Base-by-base conservation (phyloP, 2,329 filamentous ascomycete species). In the Sporothrix sp. region DNA sequence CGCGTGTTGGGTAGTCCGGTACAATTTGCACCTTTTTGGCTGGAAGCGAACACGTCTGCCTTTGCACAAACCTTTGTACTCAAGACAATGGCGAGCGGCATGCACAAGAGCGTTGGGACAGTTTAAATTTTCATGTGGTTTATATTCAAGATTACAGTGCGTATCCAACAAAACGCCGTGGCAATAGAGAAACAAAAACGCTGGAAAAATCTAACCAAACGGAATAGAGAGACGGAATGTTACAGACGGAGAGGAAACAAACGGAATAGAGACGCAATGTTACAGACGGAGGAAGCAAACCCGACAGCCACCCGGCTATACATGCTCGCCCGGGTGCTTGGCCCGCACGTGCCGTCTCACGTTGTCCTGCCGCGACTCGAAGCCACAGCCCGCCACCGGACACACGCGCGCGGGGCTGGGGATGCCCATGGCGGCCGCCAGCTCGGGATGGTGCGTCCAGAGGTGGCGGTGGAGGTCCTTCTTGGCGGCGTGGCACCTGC, bases 401-500 rank as follows among this genome's bases (percentile, higher is more conserved):
- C 56, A 58, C 21, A 28, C 33, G 23, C 50, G 53, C 30, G 45
- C 23, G 35, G 58, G 54, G 28, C 48, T 48, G 1, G 53, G 56
- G 14, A 54, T 51, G 20, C 42, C 30, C 27, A 43, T 25, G 3
- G 20, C 37, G n/a, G 28, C 35, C 3, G 59, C 59, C 13, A 55
- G 54, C n/a, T 53, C 47, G 6, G 42, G 52, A 37, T 60, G 58
- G 30, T 47, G 40, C 10, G 55, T 44, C 55, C 58, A 58, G 2
- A 59, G 30, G 50, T 60, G 59, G 10, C 58, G 57, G 28, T 54
- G 35, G 25, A 58, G 55, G 3, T 55, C 53, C 33, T 58, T 56
- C 23, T 54, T 53, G 44, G 58, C 58, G 10, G 37, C 43, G 46
- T 56, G 54, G 18, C 30, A 48, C 33, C 52, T 55, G 25, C 27